Evolutionary conservation across 768 basidiomycete genomes (phyloP), one percentile per base, ranked within the genome.

Genomic region (Serendipita sp.): DNA sequence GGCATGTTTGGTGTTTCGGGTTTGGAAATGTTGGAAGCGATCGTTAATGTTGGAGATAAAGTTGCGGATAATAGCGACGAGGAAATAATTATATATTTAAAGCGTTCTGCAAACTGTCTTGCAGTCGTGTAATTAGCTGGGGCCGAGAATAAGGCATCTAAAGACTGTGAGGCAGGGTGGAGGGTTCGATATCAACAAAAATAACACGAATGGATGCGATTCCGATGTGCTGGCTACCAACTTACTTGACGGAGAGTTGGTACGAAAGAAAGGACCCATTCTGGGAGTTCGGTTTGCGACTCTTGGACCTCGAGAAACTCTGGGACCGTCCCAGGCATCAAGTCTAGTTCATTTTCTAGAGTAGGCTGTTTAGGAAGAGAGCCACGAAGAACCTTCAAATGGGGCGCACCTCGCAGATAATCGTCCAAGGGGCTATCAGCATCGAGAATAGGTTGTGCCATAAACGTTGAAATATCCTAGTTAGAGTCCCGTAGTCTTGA

Each of bases 41-140:
- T 24, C 4, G 66, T 69, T 67, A 80, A 74, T 35, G 71, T 65
- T 4, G 80, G 68, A 45, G 83, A 70, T 65, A 84, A 76, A 63
- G 81, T 75, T 2, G 82, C 72, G 2, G 86, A 81, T n/a, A 90
- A 78, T 7, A 90, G 76, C 5, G 87, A 83, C 2, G 88, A 89
- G 2, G 88, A 88, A 66, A 90, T 89, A 2, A 90, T 81, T 66
- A 82, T 83, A 78, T 89, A 90, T 72, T 89, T 89, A 81, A 91
- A 89, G 46, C 81, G 85, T 73, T 91, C 88, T 7, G 82, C 81
- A 69, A 89, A 86, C 18, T 79, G 16, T 54, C 68, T 58, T 35
- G 67, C 64, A 67, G 48, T 45, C 24, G 58, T 64, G 45, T 41
- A 30, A 54, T 64, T 68, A 45, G 51, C 65, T 47, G 56, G 8